A percentile compares a stretch with the other conserved stretches of the same genome.
phyloP scores from a whole-genome alignment of 1,139 yeast genomes.

The Sugiyamaella castrensis region DNA sequence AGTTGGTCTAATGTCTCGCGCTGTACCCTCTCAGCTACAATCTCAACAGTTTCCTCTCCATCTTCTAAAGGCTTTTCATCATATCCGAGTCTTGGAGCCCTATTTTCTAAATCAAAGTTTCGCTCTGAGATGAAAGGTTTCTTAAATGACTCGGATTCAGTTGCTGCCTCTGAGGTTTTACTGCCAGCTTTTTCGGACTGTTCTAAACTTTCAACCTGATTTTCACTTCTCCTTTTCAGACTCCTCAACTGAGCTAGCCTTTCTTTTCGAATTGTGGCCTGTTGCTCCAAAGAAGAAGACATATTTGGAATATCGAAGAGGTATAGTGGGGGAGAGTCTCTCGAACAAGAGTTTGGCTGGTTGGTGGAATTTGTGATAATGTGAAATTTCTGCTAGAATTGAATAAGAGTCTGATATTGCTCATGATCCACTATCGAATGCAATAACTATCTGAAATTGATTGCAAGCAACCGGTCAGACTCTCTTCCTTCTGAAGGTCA shows the following conservation, averaged over 20 bases:
- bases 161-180: not conserved
- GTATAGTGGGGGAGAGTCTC: not conserved
- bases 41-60: conserved; percentile 37
- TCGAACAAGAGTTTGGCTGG: too few relatives aligned
- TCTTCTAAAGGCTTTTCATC: conserved; percentile 37
- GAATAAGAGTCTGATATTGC: not conserved
- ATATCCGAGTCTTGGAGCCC: conserved; percentile 36
- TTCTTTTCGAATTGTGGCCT: conserved; percentile 41
- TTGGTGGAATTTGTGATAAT: too few relatives aligned
- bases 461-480: too few relatives aligned
- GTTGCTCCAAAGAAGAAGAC: conserved; percentile 39
- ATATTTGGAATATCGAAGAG: not conserved
- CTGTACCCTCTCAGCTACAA: conserved; percentile 38
- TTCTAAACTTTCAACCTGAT: conserved; percentile 11
- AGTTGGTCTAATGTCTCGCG: conserved; percentile 32
- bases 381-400: too few relatives aligned
- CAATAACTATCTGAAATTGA: too few relatives aligned
- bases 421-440: not conserved
- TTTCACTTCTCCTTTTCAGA: conserved; percentile 31
- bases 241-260: conserved; percentile 40
- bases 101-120: conserved; percentile 39
- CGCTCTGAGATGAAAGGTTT: conserved; percentile 22
- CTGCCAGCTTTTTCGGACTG: conserved; percentile 4
- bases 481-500: too few relatives aligned
- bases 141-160: not conserved